Evolutionary conservation across 306 rosid genomes (phyloP), one percentile per base, ranked within the genome.

Genomic region (Ormosia semicastrata): DNA sequence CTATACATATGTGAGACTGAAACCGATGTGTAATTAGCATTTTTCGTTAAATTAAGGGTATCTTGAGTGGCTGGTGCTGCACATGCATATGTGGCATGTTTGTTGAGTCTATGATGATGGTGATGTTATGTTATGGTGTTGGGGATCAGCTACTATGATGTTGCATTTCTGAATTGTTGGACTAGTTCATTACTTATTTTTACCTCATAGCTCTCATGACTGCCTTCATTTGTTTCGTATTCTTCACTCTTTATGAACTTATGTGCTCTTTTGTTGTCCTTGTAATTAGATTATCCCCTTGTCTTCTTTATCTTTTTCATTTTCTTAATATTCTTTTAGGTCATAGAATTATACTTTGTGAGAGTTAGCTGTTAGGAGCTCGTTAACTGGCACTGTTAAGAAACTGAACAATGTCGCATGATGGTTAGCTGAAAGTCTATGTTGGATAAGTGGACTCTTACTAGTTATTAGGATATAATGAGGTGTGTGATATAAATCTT

Each of bases 131-230:
- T 65, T 52, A 5, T 54, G 81, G 29, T 75, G 44, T 53, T 41
- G 62, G 32, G 70, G 14, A 74, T 47, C 40, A 75, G 70, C 62
- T 66, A 34, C 53, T 41, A 56, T 66, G 72, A 75, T 75, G 53
- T 66, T 67, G 66, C 59, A 44, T 67, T 29, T 57, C 76, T 54
- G 44, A 11, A 5, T 75, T 67, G 76, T 75, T 41, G 44, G 37
- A 40, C 63, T 30, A n/a, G 69, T 43, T 81, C 52, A 14, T 75
- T 82, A 11, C 56, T 56, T 67, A 13, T 34, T 50, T 82, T 74
- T 64, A 33, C 43, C 33, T 50, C 34, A 29, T 40, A 17, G 71
- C 40, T 73, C 40, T 63, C 44, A 8, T 49, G 13, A 67, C 53
- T 56, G 40, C 13, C 60, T 65, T 74, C 6, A 33, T 29, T 66